Conservation (phyloP, 345 rosid species). For the Pistacia integerrima region DNA sequence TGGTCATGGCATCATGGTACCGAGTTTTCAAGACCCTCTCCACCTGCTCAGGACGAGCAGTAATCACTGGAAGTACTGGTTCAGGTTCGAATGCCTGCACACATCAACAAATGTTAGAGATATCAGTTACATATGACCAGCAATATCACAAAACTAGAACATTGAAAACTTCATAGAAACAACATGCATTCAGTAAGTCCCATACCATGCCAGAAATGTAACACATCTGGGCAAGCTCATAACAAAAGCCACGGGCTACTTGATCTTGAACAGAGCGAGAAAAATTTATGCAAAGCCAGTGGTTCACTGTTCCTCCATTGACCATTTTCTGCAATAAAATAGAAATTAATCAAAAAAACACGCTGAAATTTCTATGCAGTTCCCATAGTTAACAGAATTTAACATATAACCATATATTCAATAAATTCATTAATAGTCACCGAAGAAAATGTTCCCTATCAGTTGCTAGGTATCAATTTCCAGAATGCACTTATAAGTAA, state of each 20-base stretch:
- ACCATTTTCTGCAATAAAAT: conserved; percentile 86
- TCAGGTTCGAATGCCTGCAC: conserved; percentile 74
- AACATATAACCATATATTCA: neutral
- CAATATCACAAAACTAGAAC: neutral
- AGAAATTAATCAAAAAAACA: neutral
- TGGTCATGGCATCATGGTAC: conserved; percentile 82
- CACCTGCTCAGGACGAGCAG: conserved; percentile 90
- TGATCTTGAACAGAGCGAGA: conserved; percentile 78
- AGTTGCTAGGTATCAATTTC: neutral
- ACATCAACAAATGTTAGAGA: conserved; percentile 10
- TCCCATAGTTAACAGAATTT: neutral
- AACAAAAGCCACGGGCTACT: conserved; percentile 75
- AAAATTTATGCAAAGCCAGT: conserved; percentile 93
- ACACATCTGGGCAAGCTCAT: conserved; percentile 96
- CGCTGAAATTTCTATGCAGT: neutral
- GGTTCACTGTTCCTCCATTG: conserved; percentile 88
- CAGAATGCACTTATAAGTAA: neutral
- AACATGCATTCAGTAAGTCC: neutral
- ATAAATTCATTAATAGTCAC: neutral
- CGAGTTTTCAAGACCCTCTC: conserved; percentile 78
- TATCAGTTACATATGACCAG: neutral
- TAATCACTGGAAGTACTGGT: conserved; percentile 68
- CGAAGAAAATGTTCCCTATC: neutral
- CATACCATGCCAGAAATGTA: conserved; percentile 88
- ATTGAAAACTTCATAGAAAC: neutral